A percentile compares a stretch with the other conserved stretches of the same genome.
Conservation (phyloP, 2,329 filamentous ascomycete genomes). For the Hypoxylon sp. region DNA sequence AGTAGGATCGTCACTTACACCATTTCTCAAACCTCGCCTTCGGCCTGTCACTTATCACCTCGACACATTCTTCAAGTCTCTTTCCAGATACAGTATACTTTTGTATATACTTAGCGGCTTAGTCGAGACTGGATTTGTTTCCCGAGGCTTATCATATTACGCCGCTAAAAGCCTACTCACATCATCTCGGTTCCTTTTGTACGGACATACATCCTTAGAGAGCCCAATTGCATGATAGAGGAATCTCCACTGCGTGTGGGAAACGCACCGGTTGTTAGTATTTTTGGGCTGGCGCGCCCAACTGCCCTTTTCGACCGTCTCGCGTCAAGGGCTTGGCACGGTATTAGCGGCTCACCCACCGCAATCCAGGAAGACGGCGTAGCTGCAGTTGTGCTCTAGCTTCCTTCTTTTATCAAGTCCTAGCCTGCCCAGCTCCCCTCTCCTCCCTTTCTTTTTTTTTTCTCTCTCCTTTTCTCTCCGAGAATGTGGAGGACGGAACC, state of each 20-base stretch:
- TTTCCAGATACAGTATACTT: slow-evolving; percentile 15
- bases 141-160: slow-evolving; percentile 32
- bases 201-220: slow-evolving; percentile 29
- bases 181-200: slow-evolving; percentile 29
- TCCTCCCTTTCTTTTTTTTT: not conserved
- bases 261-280: slow-evolving; percentile 28
- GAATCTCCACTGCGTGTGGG: slow-evolving; percentile 30
- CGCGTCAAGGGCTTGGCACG: slow-evolving; percentile 37
- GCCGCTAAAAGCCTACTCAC: slow-evolving; percentile 33
- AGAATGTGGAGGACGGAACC: slow-evolving; percentile 49
- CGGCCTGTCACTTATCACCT: not conserved
- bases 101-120: slow-evolving; percentile 31
- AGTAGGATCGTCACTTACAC: slow-evolving; percentile 19
- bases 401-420: slow-evolving; percentile 38
- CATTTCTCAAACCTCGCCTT: not conserved
- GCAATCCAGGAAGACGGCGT: slow-evolving; percentile 29
- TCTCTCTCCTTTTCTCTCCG: slow-evolving; percentile 4
- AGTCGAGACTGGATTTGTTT: slow-evolving; percentile 30
- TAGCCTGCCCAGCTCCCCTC: slow-evolving; percentile 17
- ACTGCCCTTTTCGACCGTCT: slow-evolving; percentile 42
- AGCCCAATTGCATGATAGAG: slow-evolving; percentile 1
- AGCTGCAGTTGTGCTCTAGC: slow-evolving; percentile 22
- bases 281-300: slow-evolving; percentile 35
- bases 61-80: slow-evolving; percentile 4
- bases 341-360: slow-evolving; percentile 31